Percentiles rank a stretch among this genome's conserved stretches.
Evolutionary conservation across 148 eudicot species (phyloP).

Genomic region (Heliamphora exappendiculata): DNA sequence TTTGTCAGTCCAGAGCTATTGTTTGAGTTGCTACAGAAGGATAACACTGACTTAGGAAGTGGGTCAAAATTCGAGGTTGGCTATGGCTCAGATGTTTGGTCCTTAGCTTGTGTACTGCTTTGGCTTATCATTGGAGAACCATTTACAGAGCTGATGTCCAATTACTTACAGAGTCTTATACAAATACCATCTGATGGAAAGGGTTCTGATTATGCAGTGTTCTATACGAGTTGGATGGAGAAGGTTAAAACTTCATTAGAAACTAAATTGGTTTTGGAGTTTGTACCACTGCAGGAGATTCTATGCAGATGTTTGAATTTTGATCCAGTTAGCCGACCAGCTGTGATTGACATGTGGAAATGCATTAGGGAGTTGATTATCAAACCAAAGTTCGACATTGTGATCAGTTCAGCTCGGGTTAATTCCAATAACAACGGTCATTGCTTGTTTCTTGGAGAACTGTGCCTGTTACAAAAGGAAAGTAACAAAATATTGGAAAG

Average conservation of each 20-base stretch:
- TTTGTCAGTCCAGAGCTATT: slow-evolving; percentile 68
- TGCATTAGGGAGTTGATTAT: slow-evolving; percentile 32
- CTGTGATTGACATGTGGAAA: slow-evolving; percentile 53
- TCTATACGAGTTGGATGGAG: slow-evolving; percentile 37
- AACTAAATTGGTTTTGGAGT: slow-evolving; percentile 21
- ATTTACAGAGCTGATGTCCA: slow-evolving; percentile 32
- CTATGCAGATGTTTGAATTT: slow-evolving; percentile 44
- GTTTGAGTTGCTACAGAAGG: slow-evolving; percentile 27
- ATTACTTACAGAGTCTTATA: slow-evolving; percentile 21
- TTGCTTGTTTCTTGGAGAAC: slow-evolving; percentile 51
- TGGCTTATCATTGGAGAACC: slow-evolving; percentile 53
- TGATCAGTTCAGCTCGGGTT: slow-evolving; percentile 14
- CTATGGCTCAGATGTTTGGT: slow-evolving; percentile 68
- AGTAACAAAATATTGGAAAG: slow-evolving; percentile 15
- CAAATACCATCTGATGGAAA: slow-evolving; percentile 16
- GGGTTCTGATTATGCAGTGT: slow-evolving; percentile 20
- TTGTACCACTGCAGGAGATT: slow-evolving; percentile 27
- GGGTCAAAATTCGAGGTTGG: slow-evolving; percentile 21
- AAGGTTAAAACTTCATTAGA: slow-evolving; percentile 24
- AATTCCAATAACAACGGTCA: slow-evolving; percentile 14
- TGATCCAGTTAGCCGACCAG: slow-evolving; percentile 49
- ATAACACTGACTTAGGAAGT: slow-evolving; percentile 30
- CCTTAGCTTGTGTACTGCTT: slow-evolving; percentile 53
- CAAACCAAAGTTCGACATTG: slow-evolving; percentile 22
- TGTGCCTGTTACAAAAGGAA: slow-evolving; percentile 30